Evolutionary conservation across 2,329 filamentous ascomycete genomes (phyloP), one percentile per base, ranked within the genome.

Genomic region (Coniochaeta sp.): DNA sequence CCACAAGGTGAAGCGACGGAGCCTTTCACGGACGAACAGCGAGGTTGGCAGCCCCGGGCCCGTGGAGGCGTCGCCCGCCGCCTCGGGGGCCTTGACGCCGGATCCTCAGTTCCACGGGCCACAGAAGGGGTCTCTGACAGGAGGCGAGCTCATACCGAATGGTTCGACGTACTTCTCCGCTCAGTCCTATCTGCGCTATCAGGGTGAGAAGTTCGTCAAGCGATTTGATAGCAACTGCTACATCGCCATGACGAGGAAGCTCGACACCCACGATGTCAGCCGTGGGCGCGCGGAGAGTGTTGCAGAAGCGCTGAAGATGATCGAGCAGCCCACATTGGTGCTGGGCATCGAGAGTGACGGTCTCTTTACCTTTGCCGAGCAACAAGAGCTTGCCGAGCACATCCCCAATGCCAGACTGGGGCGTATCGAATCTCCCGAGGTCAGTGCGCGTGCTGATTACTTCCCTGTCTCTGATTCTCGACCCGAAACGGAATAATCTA

Each of bases 221-320:
- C 89, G 95, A 10, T 99, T 98, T 73, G 95, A 99, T 74, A 91
- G 92, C 69, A 99, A 99, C 74, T 99, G 95, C 77, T 99, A 99
- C 77, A 98, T 99, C 67, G 93, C 95, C 66, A 97, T 99, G 74
- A 98, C 95, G 4, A 89, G 95, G 69, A 99, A 99, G 75, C 84
- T 99, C 17, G 95, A 99, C 72, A 98, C 95, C 0, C 95, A 99
- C 74, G 95, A 99, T 72, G 86, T 99, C 28, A 96, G 92, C 16
- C 85, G 93, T 47, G 85, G 88, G 70, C 88, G 93, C 5, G 77
- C 85, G n/a, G 67, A 76, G 44, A 79, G 82, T 28, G 86, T 96
- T 34, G 81, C 84, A 28, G 86, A 91, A 61, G 93, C 93, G 0
- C 80, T 99, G 4, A 85, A 84, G 0, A 76, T 90, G 71, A 95